Evolutionary conservation across 148 eudicot species (phyloP), one percentile per base, ranked within the genome.

Genomic region (Rhododendron williamsianum): DNA sequence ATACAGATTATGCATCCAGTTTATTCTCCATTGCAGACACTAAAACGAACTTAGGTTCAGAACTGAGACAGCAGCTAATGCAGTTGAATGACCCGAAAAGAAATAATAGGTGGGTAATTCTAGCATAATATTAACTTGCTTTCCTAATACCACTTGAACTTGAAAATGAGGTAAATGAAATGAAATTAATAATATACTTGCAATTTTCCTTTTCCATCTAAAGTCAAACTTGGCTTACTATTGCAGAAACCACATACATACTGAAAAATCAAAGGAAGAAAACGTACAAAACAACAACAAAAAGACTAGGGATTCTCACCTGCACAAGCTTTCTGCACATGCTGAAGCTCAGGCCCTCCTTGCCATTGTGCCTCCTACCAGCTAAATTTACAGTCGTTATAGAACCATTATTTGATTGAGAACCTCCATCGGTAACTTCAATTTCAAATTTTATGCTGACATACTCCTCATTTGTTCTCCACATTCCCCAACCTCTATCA

Each of bases 321-420:
- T 95, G 95, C 76, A 95, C 99, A 27, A 96, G 92, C 87, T 91
- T 96, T 86, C 86, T 91, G 92, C 97, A 95, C 82, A 95, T 87
- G 67, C 87, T 87, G 85, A 96, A 96, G 91, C 99, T 93, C 84
- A 95, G 86, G 58, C 93, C 92, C 69, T 93, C 93, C 87, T 93
- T 95, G 80, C 67, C 48, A 80, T 67, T 83, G 72, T 89, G 80
- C 85, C 92, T 89, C 85, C 88, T 92, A 67, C 88, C 87, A 85
- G 85, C 84, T 67, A 52, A 84, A 51, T 82, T 87, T 10, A 78
- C 21, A 16, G 82, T 25, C 18, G 86, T 60, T 65, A 79, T 56
- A 35, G 88, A 88, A 60, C 86, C 86, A 30, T 88, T 90, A n/a
- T 77, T 82, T 1, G 80, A 30, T 9, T 65, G 77, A 25, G 86